Percentiles rank a stretch among this genome's conserved stretches.
Conservation (phyloP, 805 yeast genomes). For the Diddensiella transvaalensis region DNA sequence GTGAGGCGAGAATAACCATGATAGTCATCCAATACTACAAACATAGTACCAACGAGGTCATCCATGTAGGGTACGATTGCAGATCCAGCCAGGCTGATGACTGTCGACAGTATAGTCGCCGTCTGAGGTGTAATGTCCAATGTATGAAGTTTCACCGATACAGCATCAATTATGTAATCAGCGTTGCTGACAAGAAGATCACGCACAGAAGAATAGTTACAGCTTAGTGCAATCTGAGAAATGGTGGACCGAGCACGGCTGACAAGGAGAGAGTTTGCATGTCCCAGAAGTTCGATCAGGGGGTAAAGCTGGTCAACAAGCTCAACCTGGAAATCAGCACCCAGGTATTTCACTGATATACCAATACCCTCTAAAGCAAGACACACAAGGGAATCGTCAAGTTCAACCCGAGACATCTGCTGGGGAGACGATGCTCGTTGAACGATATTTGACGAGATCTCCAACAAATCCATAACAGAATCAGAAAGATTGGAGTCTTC, state of each 20-base stretch:
- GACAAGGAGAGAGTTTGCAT: constrained; percentile 43
- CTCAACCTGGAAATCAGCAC: constrained; percentile 46
- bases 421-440: constrained; percentile 1
- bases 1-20: constrained; percentile 76
- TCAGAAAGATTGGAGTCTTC: background rate
- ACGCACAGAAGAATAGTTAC: constrained; percentile 51
- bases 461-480: background rate
- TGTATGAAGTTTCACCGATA: constrained; percentile 66
- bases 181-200: constrained; percentile 59
- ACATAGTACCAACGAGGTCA: constrained; percentile 72
- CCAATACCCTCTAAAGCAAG: constrained; percentile 24
- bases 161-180: constrained; percentile 76
- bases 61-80: constrained; percentile 59
- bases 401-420: background rate
- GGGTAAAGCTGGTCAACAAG: constrained; percentile 71
- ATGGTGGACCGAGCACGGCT: constrained; percentile 53
- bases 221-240: constrained; percentile 44
- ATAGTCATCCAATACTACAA: constrained; percentile 73
- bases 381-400: constrained; percentile 9
- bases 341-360: constrained; percentile 23
- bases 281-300: constrained; percentile 68
- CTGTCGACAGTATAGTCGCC: constrained; percentile 62
- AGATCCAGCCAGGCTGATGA: constrained; percentile 68
- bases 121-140: constrained; percentile 73
- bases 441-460: background rate